A percentile compares a stretch with the other conserved stretches of the same genome.
phyloP scores from a whole-genome alignment of 2,329 filamentous ascomycete species.

The Botrytis squamosa region DNA sequence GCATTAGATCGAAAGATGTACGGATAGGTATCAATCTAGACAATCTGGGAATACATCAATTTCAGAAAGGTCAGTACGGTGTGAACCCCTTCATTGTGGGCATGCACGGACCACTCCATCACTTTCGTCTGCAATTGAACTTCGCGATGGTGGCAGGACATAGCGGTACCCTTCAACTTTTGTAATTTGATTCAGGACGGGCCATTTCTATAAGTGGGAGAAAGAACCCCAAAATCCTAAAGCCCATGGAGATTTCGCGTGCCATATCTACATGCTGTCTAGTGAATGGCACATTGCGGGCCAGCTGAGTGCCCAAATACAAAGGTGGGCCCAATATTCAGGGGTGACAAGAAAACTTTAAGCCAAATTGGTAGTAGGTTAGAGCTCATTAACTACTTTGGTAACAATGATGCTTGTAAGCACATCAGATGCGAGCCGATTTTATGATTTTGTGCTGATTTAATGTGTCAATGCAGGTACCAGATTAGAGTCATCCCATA shows the following conservation, averaged over 20 bases:
- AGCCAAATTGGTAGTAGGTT: neutral
- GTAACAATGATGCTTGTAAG: neutral
- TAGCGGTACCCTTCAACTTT: neutral
- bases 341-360: neutral
- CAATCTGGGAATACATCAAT: neutral
- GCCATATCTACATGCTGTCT: neutral
- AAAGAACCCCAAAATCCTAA: neutral
- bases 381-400: neutral
- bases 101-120: neutral
- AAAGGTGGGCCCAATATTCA: slow-evolving; percentile 14
- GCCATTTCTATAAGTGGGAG: neutral
- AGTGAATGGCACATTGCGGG: neutral
- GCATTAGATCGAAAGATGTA: neutral
- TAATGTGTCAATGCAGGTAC: neutral
- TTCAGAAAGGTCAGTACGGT: neutral
- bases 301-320: neutral
- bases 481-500: neutral
- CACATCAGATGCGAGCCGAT: neutral
- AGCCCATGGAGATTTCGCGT: neutral
- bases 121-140: neutral
- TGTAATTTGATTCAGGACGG: neutral
- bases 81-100: neutral
- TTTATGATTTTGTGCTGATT: neutral
- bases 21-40: neutral
- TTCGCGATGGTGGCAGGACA: neutral